A percentile compares a stretch with the other conserved stretches of the same genome.
Evolutionary conservation across 2,329 filamentous ascomycete species (phyloP).

Genomic region (Sclerotinia borealis): DNA sequence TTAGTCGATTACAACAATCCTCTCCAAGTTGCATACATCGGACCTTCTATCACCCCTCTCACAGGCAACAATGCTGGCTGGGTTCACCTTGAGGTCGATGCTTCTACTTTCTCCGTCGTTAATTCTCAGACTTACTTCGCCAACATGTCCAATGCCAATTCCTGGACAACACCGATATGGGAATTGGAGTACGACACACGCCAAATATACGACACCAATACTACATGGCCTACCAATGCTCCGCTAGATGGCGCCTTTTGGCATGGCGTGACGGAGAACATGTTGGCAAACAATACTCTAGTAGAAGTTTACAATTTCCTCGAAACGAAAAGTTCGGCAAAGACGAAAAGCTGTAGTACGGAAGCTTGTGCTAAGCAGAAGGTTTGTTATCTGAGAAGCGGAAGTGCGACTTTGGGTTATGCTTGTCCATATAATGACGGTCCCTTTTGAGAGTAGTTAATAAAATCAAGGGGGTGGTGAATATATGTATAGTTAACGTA

Average conservation of each 20-base stretch:
- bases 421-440: constrained; percentile 9
- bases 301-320: constrained; percentile 27
- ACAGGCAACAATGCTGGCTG: constrained; percentile 30
- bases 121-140: constrained; percentile 31
- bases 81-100: constrained; percentile 26
- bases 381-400: constrained; percentile 29
- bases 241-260: constrained; percentile 30
- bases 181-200: constrained; percentile 30
- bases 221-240: constrained; percentile 20
- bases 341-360: constrained; percentile 20
- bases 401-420: constrained; percentile 24
- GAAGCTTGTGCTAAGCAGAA: constrained; percentile 24
- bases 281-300: constrained; percentile 23
- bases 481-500: background rate
- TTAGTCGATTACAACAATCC: constrained; percentile 25
- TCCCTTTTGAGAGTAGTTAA: background rate
- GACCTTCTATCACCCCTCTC: constrained; percentile 28
- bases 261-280: constrained; percentile 28
- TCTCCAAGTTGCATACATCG: constrained; percentile 26
- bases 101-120: constrained; percentile 27
- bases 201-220: constrained; percentile 21
- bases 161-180: constrained; percentile 29
- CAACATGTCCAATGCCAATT: constrained; percentile 21
- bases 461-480: background rate
- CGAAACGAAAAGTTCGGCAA: constrained; percentile 24